Conservation (phyloP, 306 rosid genomes). For the Ochetophila trinervis region DNA sequence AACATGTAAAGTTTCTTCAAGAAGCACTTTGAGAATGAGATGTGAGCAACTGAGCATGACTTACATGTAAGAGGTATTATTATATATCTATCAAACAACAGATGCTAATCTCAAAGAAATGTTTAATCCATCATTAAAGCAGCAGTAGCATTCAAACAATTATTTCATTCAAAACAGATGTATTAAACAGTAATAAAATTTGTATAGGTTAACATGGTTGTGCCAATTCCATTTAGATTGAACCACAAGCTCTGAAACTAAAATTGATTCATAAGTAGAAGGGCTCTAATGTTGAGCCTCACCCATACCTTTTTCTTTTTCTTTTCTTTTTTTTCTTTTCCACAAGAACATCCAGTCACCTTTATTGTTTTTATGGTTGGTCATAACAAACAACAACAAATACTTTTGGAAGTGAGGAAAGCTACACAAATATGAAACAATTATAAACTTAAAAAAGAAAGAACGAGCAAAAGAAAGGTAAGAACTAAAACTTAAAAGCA, state of each 20-base stretch:
- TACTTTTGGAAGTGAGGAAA: background rate
- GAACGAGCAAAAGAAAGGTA: background rate
- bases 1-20: constrained; percentile 14
- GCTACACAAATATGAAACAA: too few relatives aligned
- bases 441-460: background rate
- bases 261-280: background rate
- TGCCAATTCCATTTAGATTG: background rate
- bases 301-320: background rate
- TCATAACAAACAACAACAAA: background rate
- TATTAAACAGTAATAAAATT: background rate
- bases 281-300: too few relatives aligned
- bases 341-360: background rate
- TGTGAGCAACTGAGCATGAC: background rate
- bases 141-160: background rate
- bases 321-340: background rate
- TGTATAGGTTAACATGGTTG: too few relatives aligned
- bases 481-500: background rate
- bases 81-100: background rate
- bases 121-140: background rate
- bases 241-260: background rate
- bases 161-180: background rate
- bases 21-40: background rate
- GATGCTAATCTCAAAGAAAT: background rate
- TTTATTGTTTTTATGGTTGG: background rate
- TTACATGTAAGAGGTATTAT: too few relatives aligned